These are phyloP conservation scores for Xylaria multiplex DNA, from an alignment of 2,329 filamentous ascomycete species.

Conservation along the genomic window DNA sequence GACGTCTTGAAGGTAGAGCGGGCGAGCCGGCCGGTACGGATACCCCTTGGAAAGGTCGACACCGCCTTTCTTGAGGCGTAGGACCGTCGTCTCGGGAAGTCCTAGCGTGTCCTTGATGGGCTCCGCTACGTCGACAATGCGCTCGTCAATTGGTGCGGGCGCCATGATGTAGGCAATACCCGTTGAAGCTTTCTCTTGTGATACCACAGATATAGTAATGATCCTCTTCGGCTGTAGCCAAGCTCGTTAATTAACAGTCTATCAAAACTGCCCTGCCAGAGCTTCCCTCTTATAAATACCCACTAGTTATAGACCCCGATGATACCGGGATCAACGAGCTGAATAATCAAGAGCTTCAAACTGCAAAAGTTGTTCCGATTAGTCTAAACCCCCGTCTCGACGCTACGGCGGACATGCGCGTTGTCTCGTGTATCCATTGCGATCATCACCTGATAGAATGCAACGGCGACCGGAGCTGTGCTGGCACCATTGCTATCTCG, in stretches of 20 bases:
- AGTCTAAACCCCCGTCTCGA: constrained; percentile 1
- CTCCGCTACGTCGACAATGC: constrained; percentile 70
- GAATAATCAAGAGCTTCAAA: constrained; percentile 26
- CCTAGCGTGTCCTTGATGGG: constrained; percentile 72
- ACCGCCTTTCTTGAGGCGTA: constrained; percentile 72
- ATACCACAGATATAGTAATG: neutral
- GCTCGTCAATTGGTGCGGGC: constrained; percentile 68
- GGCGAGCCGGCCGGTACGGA: constrained; percentile 73
- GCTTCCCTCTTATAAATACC: constrained; percentile 22
- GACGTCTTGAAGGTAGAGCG: constrained; percentile 75
- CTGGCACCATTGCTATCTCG: constrained; percentile 3
- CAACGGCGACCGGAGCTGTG: constrained; percentile 8
- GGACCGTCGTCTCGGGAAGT: constrained; percentile 66
- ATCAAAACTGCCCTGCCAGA: constrained; percentile 16
- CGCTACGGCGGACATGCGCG: constrained; percentile 10
- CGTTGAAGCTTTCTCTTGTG: neutral
- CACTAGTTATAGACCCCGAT: constrained; percentile 5
- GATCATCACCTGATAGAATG: constrained; percentile 9
- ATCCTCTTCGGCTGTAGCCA: neutral
- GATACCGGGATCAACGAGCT: constrained; percentile 25
- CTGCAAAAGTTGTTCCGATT: neutral
- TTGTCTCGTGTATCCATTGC: constrained; percentile 21
- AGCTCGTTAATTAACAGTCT: neutral
- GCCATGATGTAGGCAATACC: constrained; percentile 50
- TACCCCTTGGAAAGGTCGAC: constrained; percentile 77